Evolutionary conservation across 768 basidiomycete genomes (phyloP), one percentile per base, ranked within the genome.

Genomic region (Leccinum truebloodii): DNA sequence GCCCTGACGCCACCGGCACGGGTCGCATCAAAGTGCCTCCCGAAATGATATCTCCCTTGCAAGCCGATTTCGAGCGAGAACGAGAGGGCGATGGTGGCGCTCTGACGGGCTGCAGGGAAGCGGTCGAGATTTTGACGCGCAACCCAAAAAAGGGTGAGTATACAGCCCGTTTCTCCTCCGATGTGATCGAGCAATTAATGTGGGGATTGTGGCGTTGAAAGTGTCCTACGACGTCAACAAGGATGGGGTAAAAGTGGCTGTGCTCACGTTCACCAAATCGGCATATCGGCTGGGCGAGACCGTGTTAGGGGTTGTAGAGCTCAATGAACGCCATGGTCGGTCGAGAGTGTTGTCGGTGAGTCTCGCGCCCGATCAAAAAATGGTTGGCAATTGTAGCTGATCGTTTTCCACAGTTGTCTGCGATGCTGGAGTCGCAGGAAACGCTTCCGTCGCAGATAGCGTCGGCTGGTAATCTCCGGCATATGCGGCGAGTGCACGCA

Each of bases 141-240:
- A 92, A 92, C 72, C 86, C 92, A 2, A 92, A 88, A 75, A 97
- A 96, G 79, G 84, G 95, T 93, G 59, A 53, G 84, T 71, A 6
- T 13, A 13, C 12, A 18, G 18, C 13, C 32, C 7, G 48, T 59
- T 28, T 30, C 12, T 2, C 4, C 18, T 37, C 14, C 13, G 50
- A 3, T 35, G 9, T 0, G 48, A 34, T 14, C 5, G 34, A 22
- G 9, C 4, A 34, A 26, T 35, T 37, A 24, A 58, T 12, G 26
- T 16, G 4, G 55, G 6, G 2, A 3, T 34, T 22, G 22, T n/a
- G 41, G 26, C 28, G 50, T 9, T 26, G 50, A 12, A 46, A 96
- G 94, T 89, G 41, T 95, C 94, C 1, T 98, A 94, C 74, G 95
- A 98, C 76, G 94, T 98, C 58, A 91, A 88, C 70, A 97, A 98